Base-by-base conservation (phyloP, 805 yeast species). In the Kluyveromyces aestuarii region DNA sequence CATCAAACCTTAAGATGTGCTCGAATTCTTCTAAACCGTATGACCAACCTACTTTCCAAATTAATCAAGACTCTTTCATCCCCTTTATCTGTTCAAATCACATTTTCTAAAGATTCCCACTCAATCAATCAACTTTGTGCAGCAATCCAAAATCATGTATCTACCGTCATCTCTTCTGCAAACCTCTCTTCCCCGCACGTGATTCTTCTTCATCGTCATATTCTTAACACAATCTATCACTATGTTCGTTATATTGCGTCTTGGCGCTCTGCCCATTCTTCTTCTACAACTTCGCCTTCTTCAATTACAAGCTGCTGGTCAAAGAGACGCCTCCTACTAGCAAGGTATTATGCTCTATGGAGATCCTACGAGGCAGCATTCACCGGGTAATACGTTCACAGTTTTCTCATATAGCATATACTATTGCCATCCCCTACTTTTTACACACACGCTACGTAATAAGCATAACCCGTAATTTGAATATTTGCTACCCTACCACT, bases 171-270 rank as follows among this genome's bases (percentile, higher is more conserved):
- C 2, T 43, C 45, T 2, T 3, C 25, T 9, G 14, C 45, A 16
- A 27, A 38, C 8, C 39, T 43, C 13, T 33, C 45, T 3, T 16
- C 21, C 17, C 25, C 27, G 21, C 27, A 18, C 21, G 37, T 16
- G 16, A 43, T 43, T 11, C n/a, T 14, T 7, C 21, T 33, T 4
- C 45, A 35, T 13, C 39, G 36, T n/a, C 27, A 16, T 13, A 43
- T 38, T 11, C 38, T 43, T 18, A 25, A 33, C 48, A 35, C 40
- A 39, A 37, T 41, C 27, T 44, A 46, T 16, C 25, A 39, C 13
- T 40, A 40, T 38, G 36, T 46, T n/a, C 35, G 43, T 16, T 46
- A 21, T 33, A 27, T 46, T 18, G 45, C 48, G 11, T 40, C 40
- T 25, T 46, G 48, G 48, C 38, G 43, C 10, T 25, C 40, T 16